Evolutionary conservation across 768 basidiomycete species (phyloP).

Genomic region (Neoboletus magnificus): DNA sequence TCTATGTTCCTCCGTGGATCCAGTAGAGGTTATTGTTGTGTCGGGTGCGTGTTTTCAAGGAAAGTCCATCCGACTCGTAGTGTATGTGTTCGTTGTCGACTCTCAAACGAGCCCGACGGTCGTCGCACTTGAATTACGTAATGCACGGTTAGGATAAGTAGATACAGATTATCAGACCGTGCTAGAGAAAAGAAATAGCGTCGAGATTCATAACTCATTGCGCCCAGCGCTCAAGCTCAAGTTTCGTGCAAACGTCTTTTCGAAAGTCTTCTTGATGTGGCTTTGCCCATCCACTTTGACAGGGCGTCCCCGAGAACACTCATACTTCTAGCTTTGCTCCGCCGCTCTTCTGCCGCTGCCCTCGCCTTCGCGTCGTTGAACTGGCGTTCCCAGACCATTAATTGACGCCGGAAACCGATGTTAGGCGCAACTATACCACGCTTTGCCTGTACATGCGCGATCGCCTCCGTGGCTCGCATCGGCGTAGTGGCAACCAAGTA

Average conservation of each 20-base stretch:
- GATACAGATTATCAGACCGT: not conserved
- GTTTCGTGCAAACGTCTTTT: not conserved
- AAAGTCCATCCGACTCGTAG: constrained; percentile 27
- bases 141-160: not conserved
- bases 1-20: constrained; percentile 1
- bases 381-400: constrained; percentile 36
- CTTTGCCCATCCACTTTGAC: constrained; percentile 18
- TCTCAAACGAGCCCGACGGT: not conserved
- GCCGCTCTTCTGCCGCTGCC: constrained; percentile 14
- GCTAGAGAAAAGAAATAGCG: not conserved
- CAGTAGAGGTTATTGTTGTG: constrained; percentile 1
- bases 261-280: not conserved
- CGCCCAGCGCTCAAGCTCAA: not conserved
- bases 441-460: constrained; percentile 51
- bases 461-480: constrained; percentile 52
- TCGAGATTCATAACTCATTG: not conserved
- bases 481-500: constrained; percentile 54
- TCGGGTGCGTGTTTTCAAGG: constrained; percentile 19
- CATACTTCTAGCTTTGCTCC: constrained; percentile 7
- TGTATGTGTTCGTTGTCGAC: constrained; percentile 3
- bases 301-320: constrained; percentile 3
- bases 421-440: constrained; percentile 66
- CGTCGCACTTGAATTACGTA: constrained; percentile 15
- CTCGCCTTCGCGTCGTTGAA: constrained; percentile 26
- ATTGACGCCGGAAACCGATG: constrained; percentile 61